Base-by-base conservation (phyloP, 73 alveolate species). In the Tetrahymena elliotti region DNA sequence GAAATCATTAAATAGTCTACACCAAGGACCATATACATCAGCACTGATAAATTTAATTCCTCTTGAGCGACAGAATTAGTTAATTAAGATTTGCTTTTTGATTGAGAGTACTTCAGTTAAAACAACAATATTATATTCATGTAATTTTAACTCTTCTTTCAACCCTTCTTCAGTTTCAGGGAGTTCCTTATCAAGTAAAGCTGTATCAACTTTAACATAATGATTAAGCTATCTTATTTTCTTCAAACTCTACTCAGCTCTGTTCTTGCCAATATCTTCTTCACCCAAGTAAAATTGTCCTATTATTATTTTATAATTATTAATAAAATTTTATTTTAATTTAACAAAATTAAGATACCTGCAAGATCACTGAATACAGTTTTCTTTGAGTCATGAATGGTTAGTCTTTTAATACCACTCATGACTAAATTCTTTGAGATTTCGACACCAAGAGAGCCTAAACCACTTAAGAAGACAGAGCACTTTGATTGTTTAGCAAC, bases 371-470 rank as follows among this genome's bases (percentile, higher is more conserved):
- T 95, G 93, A 68, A 96, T 18, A 96, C 84, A 15, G 98, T 97
- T 24, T 92, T 93, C 94, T 97, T 98, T 82, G 96, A 94, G 95
- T 98, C 99, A 96, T 97, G 99, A 33, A 98, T 95, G 20, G 98
- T 97, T 93, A 98, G 95, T 35, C 96, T 95, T 93, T 98, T 98
- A 93, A 99, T 98, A 83, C 99, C 99, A 34, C 98, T 95, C 83
- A 98, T 96, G 27, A 98, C 99, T 53, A 98, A 88, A 94, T 98
- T 98, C 97, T 98, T 98, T 11, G 99, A 99, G 35, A 98, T 97
- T 96, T 98, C 99, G 93, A 98, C 97, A 93, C 99, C 99, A 31
- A 98, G 96, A 20, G 99, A 98, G 7, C 99, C 99, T 1, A 98
- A 97, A n/a, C 99, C 99, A 83, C 95, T 92, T 3, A 98, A 93